Evolutionary conservation across 441 rosid species (phyloP).

Genomic region (Pelargonium citronellum): DNA sequence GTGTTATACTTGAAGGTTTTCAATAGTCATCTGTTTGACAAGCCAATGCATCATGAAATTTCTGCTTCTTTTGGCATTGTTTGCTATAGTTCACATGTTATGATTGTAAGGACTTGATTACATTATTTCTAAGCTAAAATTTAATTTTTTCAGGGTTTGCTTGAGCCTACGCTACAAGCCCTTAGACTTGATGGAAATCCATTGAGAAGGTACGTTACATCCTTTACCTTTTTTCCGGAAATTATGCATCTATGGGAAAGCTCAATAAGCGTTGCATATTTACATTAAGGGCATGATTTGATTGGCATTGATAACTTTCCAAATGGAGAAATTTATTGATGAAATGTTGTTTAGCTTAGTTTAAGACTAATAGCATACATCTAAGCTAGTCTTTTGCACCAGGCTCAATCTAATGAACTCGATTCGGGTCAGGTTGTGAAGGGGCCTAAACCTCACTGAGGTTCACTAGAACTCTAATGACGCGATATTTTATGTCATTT

Average conservation of each 20-base stretch:
- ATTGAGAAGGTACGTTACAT: constrained; percentile 57
- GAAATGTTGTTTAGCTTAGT: no score
- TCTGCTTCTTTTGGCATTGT: neutral
- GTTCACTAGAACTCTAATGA: no score
- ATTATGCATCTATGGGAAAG: neutral
- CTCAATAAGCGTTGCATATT: neutral
- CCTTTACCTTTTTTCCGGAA: neutral
- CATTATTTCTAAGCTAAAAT: neutral
- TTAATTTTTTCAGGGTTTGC: constrained; percentile 53
- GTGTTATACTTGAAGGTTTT: neutral
- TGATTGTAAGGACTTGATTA: constrained; percentile 12
- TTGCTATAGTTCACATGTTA: neutral
- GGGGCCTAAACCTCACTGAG: no score
- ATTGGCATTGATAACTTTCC: neutral
- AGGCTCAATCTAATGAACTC: no score
- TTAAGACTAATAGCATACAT: no score
- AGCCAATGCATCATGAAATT: neutral
- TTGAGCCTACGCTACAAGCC: constrained; percentile 69
- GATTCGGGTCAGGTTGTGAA: no score
- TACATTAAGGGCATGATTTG: no score
- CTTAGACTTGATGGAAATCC: constrained; percentile 86
- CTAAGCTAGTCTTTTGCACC: no score
- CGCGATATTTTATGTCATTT: no score
- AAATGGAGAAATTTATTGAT: no score
- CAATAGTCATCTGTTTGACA: neutral